Evolutionary conservation across 345 rosid species (phyloP), one percentile per base, ranked within the genome.

Genomic region (Excoecaria cochinchinensis): DNA sequence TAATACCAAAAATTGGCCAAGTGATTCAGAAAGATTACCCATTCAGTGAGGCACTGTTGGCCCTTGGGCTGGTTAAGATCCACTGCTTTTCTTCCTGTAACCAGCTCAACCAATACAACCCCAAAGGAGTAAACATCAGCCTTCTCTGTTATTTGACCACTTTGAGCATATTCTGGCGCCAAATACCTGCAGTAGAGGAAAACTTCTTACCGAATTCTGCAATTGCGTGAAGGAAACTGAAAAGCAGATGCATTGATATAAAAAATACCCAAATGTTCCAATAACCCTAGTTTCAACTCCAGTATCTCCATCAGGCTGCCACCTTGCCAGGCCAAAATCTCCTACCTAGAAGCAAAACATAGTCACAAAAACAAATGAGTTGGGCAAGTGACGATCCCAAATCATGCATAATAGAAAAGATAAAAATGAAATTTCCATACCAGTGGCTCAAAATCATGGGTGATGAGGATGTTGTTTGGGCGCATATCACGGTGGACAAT

Each of bases 401-500:
- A 55, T 47, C 76, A 46, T 22, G 16, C 75, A 31, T 2, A 31
- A 2, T 31, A 31, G 31, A 31, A 31, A 31, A 31, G 31, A 31
- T 31, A 31, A 31, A 31, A 16, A 44, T 0, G 10, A 70, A 38
- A 62, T 46, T 31, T 52, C 48, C 74, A 70, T 90, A 96, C 99
- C 97, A 96, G 80, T 64, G 99, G 97, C 77, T 96, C 99, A 77
- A 89, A 92, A 82, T 96, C 99, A 88, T 96, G 99, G 73, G 99
- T 96, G 67, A 96, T 85, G 58, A 96, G 99, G 68, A 96, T 93
- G 82, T 96, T 96, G 87, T 96, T 96, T 40, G 99, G 99, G 48
- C 98, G 91, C 99, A 96, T 92, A 82, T 96, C 99, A 63, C 99
- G 92, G 79, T 96, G 99, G 82, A 96, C 99, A 78, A 96, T 96